These are phyloP conservation scores for Fusarium subglutinans DNA, from an alignment of 2,329 filamentous ascomycete species.

Conservation along the genomic window DNA sequence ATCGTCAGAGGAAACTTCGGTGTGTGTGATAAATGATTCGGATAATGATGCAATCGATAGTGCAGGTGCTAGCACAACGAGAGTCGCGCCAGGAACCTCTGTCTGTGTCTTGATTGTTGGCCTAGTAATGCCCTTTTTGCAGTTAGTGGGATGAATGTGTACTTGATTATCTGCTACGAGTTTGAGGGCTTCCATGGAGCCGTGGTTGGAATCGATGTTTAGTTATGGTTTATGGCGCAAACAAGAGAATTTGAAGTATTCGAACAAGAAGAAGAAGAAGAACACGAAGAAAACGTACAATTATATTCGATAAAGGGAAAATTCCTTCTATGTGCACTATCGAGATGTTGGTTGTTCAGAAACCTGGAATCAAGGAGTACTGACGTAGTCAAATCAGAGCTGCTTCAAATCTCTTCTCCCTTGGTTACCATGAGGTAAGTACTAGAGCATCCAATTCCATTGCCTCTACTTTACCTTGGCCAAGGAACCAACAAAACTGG, in stretches of 20 bases:
- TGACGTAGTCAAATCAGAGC: slow-evolving; percentile 20
- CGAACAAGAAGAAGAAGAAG: no score
- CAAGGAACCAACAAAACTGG: slow-evolving; percentile 27
- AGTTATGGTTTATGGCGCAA: background rate
- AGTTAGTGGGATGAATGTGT: background rate
- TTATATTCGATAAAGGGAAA: background rate
- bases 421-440: background rate
- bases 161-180: background rate
- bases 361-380: slow-evolving; percentile 16
- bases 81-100: background rate
- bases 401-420: background rate
- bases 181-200: background rate
- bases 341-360: background rate
- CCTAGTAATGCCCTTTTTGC: background rate
- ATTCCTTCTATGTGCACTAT: background rate
- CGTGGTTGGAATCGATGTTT: background rate
- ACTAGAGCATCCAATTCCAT: background rate
- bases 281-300: background rate
- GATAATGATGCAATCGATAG: background rate
- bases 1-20: slow-evolving; percentile 6
- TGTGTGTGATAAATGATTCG: slow-evolving; percentile 30
- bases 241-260: background rate
- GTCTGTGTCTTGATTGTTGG: background rate
- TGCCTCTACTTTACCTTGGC: background rate
- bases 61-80: background rate